Conservation (phyloP, 495 filamentous ascomycete genomes). For the Penicillium flavigenum region DNA sequence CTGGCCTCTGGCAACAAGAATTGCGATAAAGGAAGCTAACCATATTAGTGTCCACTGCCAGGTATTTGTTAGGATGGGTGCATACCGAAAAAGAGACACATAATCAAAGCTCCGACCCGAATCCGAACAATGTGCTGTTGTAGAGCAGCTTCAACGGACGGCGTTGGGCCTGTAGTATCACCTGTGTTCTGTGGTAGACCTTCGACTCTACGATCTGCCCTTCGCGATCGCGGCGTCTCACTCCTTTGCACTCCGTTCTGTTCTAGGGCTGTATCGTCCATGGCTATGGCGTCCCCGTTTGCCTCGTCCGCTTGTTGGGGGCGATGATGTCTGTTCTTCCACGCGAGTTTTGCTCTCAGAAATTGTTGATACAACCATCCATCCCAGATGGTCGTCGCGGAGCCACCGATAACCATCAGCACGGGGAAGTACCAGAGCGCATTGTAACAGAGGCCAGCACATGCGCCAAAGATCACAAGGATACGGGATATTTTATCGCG, state of each 20-base stretch:
- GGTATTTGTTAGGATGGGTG: neutral
- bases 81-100: neutral
- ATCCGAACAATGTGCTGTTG: neutral
- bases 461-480: neutral
- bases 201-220: neutral
- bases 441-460: neutral
- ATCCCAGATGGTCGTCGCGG: neutral
- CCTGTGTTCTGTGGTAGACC: neutral
- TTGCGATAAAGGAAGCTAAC: neutral
- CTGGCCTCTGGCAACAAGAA: neutral
- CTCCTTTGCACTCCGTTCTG: neutral
- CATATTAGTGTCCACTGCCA: neutral
- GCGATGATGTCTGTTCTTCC: neutral
- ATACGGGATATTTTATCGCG: neutral
- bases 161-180: neutral
- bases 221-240: neutral
- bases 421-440: neutral
- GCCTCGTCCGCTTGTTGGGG: neutral
- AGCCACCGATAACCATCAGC: neutral
- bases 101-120: neutral
- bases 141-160: neutral
- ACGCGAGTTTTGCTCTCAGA: neutral
- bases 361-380: neutral
- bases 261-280: neutral
- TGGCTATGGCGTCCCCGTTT: neutral